Percentiles rank a stretch among this genome's conserved stretches.
These are phyloP conservation scores for Penicillium hesseltinei DNA, from an alignment of 2,329 filamentous ascomycete species.

Conservation along the genomic window DNA sequence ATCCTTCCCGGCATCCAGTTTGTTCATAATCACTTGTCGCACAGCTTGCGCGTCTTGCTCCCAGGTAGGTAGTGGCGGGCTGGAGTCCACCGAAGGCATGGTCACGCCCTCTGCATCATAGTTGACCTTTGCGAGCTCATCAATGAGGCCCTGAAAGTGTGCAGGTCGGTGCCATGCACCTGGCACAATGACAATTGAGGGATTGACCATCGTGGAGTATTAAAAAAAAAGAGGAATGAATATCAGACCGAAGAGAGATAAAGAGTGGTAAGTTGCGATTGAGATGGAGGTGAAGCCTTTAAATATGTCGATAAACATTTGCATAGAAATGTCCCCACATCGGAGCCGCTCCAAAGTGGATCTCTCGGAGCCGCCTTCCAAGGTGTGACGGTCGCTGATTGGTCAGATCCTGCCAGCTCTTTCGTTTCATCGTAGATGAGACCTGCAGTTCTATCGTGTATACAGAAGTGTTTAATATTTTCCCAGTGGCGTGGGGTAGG, in stretches of 20 bases:
- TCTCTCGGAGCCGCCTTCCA: neutral
- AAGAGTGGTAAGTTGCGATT: neutral
- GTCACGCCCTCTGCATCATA: conserved; percentile 24
- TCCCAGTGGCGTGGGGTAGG: neutral
- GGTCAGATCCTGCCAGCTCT: neutral
- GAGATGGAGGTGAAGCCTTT: neutral
- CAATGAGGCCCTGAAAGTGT: conserved; percentile 25
- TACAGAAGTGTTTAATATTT: neutral
- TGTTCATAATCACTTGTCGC: conserved; percentile 20
- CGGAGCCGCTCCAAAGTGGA: conserved; percentile 2
- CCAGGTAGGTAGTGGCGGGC: conserved; percentile 26
- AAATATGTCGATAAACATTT: neutral
- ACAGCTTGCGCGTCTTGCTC: conserved; percentile 28
- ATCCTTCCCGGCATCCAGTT: conserved; percentile 27
- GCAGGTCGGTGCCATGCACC: conserved; percentile 30
- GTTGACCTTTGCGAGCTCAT: conserved; percentile 18
- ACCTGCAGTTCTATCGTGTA: neutral
- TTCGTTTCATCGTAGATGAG: neutral
- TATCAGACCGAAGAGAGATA: neutral
- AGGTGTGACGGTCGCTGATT: neutral
- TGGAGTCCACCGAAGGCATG: conserved; percentile 27
- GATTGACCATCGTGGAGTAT: conserved; percentile 19
- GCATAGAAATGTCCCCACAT: neutral
- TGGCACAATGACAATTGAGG: conserved; percentile 30
- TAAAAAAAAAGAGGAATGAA: too few relatives aligned